Evolutionary conservation across 768 basidiomycete species (phyloP), one percentile per base, ranked within the genome.

Genomic region (Psilocybe tampanensis): DNA sequence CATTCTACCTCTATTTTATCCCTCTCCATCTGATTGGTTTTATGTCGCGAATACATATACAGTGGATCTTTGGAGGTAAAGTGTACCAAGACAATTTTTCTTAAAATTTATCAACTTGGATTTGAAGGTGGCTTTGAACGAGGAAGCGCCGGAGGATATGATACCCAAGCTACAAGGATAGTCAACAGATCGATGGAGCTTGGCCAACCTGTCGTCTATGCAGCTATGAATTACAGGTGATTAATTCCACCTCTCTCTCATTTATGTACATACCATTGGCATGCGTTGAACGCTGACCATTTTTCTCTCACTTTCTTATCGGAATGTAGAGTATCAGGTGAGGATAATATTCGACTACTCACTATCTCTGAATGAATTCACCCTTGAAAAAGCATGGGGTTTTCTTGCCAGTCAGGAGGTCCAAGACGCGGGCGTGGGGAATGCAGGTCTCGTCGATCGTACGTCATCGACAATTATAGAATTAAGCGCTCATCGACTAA

Each of bases 361-460:
- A 12, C 15, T 5, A 23, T 44, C 21, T 13, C 3, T n/a, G n/a
- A n/a, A n/a, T n/a, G n/a, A n/a, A n/a, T n/a, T n/a, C n/a, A n/a
- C n/a, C n/a, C n/a, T n/a, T 9, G 51, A 11, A 11, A 41, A 55
- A 56, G 77, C 3, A 78, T 82, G 45, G 83, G 84, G 2, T n/a
- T 86, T 85, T 66, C 56, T 85, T 39, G 76, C 77, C 0, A 72
- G 82, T 39, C 72, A 77, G 56, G 82, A 86, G 70, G 76, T 84
- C 1, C 78, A 76, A 44, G 73, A 69, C 3, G 83, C 78, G 2
- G 79, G 79, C 1, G 72, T 82, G 8, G 83, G 81, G 0, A 90
- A 89, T 63, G 72, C 87, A 21, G 88, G 88, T n/a, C 70, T 90
- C 15, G 80, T 80, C 50, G 87, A 89, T 70, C 84, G 84, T 84